Conservation (phyloP, 2,329 filamentous ascomycete genomes). For the Cladophialophora carrionii region DNA sequence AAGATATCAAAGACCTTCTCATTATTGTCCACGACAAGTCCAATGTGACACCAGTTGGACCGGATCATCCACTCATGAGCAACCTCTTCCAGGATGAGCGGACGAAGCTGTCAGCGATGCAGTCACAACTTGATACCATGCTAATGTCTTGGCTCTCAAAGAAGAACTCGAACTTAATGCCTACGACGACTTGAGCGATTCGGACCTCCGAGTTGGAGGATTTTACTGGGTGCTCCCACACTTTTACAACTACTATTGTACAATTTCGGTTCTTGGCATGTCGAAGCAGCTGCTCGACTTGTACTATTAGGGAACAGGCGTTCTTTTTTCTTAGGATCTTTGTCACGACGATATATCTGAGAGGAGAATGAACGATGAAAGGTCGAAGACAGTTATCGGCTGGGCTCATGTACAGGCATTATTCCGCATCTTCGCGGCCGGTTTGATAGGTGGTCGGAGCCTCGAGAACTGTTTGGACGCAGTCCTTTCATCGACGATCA, state of each 20-base stretch:
- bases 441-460: slow-evolving; percentile 3
- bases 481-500: background rate
- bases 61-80: slow-evolving; percentile 82
- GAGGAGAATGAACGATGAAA: slow-evolving; percentile 25
- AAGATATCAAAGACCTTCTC: slow-evolving; percentile 85
- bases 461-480: background rate
- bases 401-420: slow-evolving; percentile 28
- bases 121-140: slow-evolving; percentile 84
- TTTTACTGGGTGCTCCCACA: slow-evolving; percentile 6
- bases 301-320: slow-evolving; percentile 32
- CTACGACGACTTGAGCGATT: slow-evolving; percentile 25
- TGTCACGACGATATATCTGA: slow-evolving; percentile 32
- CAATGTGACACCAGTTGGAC: slow-evolving; percentile 74
- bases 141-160: slow-evolving; percentile 74
- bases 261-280: slow-evolving; percentile 33
- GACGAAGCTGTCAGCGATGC: slow-evolving; percentile 82
- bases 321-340: slow-evolving; percentile 18
- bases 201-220: background rate
- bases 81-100: slow-evolving; percentile 85
- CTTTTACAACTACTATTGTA: slow-evolving; percentile 25
- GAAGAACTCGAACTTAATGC: slow-evolving; percentile 40
- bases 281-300: slow-evolving; percentile 31
- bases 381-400: slow-evolving; percentile 23
- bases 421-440: background rate
- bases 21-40: slow-evolving; percentile 91